These are phyloP conservation scores for Fraxinus platypoda DNA, from an alignment of 305 asterid genomes.

Conservation along the genomic window DNA sequence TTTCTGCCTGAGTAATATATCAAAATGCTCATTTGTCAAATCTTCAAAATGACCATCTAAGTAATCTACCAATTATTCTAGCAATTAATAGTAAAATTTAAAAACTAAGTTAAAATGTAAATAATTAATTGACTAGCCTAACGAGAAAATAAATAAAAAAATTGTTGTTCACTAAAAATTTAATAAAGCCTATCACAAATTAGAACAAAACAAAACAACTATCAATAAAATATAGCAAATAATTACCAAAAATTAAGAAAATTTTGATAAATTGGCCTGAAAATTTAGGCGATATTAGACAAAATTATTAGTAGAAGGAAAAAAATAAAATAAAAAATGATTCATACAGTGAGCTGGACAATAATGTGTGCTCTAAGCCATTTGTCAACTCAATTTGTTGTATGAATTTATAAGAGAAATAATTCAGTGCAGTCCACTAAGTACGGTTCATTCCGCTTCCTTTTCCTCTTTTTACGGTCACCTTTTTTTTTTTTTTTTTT, in stretches of 20 bases:
- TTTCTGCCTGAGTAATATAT: no score
- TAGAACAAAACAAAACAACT: neutral
- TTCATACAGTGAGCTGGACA: neutral
- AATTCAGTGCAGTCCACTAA: neutral
- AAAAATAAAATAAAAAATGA: no score
- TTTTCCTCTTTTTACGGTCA: neutral
- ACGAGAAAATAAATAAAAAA: no score
- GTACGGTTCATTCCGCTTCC: neutral
- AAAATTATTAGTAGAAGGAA: no score
- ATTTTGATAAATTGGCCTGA: neutral
- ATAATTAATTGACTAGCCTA: no score
- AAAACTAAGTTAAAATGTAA: no score
- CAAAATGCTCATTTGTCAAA: neutral
- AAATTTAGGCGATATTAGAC: neutral
- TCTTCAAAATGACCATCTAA: neutral
- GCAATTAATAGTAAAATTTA: no score
- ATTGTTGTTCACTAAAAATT: no score
- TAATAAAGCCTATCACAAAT: neutral
- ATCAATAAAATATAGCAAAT: neutral
- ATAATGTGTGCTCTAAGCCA: neutral
- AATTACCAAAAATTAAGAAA: no score
- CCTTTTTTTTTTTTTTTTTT: neutral
- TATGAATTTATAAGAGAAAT: neutral
- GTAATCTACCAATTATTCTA: neutral
- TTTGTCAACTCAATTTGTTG: neutral